Base-by-base conservation (phyloP, 768 basidiomycete genomes). In the Thelephora aurantiotincta region DNA sequence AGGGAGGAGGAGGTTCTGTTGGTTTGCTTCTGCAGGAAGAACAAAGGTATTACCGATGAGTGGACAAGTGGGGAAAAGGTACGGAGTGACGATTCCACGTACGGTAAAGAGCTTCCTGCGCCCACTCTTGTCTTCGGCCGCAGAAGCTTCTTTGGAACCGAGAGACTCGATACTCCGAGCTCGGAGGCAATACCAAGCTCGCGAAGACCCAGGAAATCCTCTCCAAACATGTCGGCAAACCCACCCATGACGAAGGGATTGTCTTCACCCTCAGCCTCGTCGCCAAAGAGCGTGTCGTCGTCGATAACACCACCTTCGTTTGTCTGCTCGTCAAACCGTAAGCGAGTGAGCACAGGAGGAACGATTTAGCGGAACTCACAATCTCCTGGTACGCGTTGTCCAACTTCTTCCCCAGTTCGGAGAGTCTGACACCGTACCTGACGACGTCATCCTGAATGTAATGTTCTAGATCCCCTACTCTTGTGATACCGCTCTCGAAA, bases 361-460 rank as follows among this genome's bases (percentile, higher is more conserved):
- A 30, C 26, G 20, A 42, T 42, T 9, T 9, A 3, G 52, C 18
- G 18, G 23, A 16, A 72, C 80, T 59, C 54, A 88, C 82, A 35
- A 77, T 75, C 54, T 93, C 93, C 22, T 79, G 74, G 64, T 89
- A 91, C 1, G 86, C 86, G 34, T 79, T 71, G 48, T 80, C 73
- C 14, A 96, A 74, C 66, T 91, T 94, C 73, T 84, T 83, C 65
- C 89, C 84, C 45, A 93, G 66, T 41, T 93, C 92, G 1, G 62
- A 57, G 18, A 98, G 65, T 44, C 89, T 77, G 7, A 70, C 61
- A 6, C 89, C 87, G 57, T 94, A 82, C 41, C 87, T 73, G 55
- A 89, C 70, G 35, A 98, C 73, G 51, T 96, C 94, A 51, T 97
- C 92, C 44, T 77, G 77, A 58, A 97, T 77, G 59, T 96, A 92